phyloP scores from a whole-genome alignment of 2,329 filamentous ascomycete genomes.

The Xenosphaeropsis pyriputrescens region DNA sequence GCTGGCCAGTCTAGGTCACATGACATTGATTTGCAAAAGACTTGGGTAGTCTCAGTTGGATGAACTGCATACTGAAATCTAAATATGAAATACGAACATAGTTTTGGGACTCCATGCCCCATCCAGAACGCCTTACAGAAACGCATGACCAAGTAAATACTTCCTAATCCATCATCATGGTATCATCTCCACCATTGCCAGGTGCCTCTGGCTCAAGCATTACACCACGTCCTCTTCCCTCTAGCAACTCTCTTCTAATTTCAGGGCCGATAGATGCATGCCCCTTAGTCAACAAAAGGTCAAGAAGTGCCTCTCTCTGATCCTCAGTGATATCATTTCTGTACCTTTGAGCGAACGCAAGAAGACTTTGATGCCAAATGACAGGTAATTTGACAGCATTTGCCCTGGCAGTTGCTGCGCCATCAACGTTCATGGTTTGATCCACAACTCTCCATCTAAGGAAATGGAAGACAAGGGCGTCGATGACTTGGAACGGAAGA shows the following conservation, averaged over 20 bases:
- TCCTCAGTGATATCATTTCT: conserved; percentile 94
- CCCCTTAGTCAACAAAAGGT: conserved; percentile 70
- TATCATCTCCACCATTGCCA: conserved; percentile 67
- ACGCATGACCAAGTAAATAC: too few species aligned
- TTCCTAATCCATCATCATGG: conserved; percentile 54
- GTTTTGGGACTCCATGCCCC: too few species aligned
- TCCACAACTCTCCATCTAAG: conserved; percentile 56
- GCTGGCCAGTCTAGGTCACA: too few species aligned
- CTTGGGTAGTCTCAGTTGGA: too few species aligned
- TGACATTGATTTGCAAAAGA: too few species aligned
- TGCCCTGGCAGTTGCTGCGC: conserved; percentile 25
- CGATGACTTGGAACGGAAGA: conserved; percentile 85
- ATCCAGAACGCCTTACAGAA: too few species aligned
- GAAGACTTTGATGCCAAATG: conserved; percentile 87
- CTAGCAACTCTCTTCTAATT: conserved; percentile 74
- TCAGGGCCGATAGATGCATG: conserved; percentile 85
- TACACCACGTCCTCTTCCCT: conserved; percentile 74
- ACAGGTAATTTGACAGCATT: conserved; percentile 66
- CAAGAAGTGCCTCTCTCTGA: conserved; percentile 78
- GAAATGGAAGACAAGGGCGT: conserved; percentile 93
- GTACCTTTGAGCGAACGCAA: conserved; percentile 89
- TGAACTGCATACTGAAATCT: too few species aligned
- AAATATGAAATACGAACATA: too few species aligned
- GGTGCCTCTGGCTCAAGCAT: conserved; percentile 41
- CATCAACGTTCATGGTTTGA: conserved; percentile 34